Evolutionary conservation across 768 basidiomycete species (phyloP).

Genomic region (Neoboletus brunneissimus): DNA sequence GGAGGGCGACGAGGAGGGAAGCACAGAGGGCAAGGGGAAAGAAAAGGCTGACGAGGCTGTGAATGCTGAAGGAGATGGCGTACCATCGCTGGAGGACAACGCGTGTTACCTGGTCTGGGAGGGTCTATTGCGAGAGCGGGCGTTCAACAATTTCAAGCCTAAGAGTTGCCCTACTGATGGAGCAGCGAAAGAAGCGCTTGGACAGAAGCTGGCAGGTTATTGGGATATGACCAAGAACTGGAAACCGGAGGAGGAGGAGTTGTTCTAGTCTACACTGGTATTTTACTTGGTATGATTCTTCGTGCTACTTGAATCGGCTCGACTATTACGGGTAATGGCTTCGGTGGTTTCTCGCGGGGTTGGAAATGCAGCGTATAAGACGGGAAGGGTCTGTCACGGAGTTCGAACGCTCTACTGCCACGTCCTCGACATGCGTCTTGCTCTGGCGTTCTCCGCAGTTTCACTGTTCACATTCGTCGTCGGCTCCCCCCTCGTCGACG

Average conservation of each 20-base stretch:
- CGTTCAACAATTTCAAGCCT: conserved; percentile 77
- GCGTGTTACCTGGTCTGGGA: conserved; percentile 92
- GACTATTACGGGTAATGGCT: not conserved
- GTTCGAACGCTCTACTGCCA: not conserved
- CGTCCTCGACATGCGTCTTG: conserved; percentile 7
- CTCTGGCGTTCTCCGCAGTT: not conserved
- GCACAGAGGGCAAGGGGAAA: conserved; percentile 30
- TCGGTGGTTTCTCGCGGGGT: conserved; percentile 1
- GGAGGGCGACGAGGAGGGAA: conserved; percentile 44
- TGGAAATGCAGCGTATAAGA: not conserved
- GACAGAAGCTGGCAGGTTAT: conserved; percentile 80
- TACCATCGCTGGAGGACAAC: conserved; percentile 74
- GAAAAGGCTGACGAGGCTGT: conserved; percentile 32
- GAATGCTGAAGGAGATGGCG: conserved; percentile 13
- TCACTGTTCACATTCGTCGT: conserved; percentile 1
- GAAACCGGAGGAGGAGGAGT: conserved; percentile 77
- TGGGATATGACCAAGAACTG: conserved; percentile 96
- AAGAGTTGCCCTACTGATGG: conserved; percentile 81
- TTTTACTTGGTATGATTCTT: not conserved
- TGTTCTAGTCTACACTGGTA: conserved; percentile 41
- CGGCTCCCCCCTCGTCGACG: not conserved
- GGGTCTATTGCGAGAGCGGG: conserved; percentile 78
- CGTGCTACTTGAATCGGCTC: not conserved
- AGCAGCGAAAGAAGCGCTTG: conserved; percentile 82
- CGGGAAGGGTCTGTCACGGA: not conserved